Evolutionary conservation across 208 protist species (phyloP), one percentile per base, ranked within the genome.

Genomic region (Lotmaria passim): DNA sequence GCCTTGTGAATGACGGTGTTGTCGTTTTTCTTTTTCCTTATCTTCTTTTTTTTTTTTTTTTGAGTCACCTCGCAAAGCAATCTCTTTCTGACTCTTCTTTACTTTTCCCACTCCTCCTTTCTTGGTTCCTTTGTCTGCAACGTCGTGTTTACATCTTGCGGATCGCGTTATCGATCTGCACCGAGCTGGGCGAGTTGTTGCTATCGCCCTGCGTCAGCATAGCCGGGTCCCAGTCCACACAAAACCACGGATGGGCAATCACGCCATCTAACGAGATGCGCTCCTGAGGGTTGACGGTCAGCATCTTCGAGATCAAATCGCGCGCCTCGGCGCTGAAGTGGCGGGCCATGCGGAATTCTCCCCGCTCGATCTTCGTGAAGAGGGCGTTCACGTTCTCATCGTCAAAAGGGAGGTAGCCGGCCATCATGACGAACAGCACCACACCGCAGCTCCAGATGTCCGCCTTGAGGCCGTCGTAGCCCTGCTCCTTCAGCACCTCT

Each of bases 371-470:
- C 64, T 95, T 97, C 11, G 64, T 83, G 75, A 98, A 98, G 51
- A 98, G 87, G 5, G 79, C 82, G 60, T 90, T 94, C n/a, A 94
- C 75, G 69, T 91, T 89, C 61, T 89, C 82, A 52, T 96, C 89
- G 38, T 95, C 97, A 61, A 98, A 98, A 7, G 97, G 96, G 26
- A 96, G 74, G 50, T 90, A 85, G 38, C 94, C 96, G 39, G 91
- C 81, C 53, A 98, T 72, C 93, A 98, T 97, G 56, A 97, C 95
- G 69, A 97, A 99, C 3, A 98, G 67, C 7, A 99, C 69, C 14
- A 98, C 95, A 34, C 98, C 98, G 60, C 93, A 96, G 43, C 83
- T 89, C 98, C 98, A 99, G 76, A 97, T 94, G 81, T 99, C 98
- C 7, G 98, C 95, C 46, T 88, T 88, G 12, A 88, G 69, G 26